phyloP scores from a whole-genome alignment of 768 basidiomycete genomes.

The Tylopilus rubrobrunneus region DNA sequence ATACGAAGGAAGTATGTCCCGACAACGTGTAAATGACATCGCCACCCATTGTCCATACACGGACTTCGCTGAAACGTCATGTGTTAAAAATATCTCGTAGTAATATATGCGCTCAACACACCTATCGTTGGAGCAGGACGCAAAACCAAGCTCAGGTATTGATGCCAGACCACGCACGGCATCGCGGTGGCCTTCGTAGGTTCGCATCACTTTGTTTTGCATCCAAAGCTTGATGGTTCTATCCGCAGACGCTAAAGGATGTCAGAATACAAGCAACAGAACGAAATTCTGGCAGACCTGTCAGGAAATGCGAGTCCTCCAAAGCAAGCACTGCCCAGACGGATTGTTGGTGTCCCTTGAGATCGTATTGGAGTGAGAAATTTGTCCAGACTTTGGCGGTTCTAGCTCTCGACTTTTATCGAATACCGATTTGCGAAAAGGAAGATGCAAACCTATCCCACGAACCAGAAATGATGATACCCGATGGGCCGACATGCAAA shows the following conservation, averaged over 20 bases:
- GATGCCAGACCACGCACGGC: conserved; percentile 84
- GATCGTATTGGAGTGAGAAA: conserved; percentile 64
- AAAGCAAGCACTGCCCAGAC: conserved; percentile 91
- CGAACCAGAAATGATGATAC: conserved; percentile 86
- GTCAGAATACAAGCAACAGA: conserved; percentile 3
- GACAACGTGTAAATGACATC: conserved; percentile 75
- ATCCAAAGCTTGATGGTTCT: conserved; percentile 90
- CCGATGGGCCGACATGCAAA: conserved; percentile 63
- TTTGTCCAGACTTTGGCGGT: conserved; percentile 94
- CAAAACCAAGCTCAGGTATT: conserved; percentile 86
- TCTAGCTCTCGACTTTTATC: conserved; percentile 39
- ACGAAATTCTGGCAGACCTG: conserved; percentile 49
- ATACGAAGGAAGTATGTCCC: conserved; percentile 97
- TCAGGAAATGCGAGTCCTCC: conserved; percentile 72
- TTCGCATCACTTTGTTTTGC: conserved; percentile 67
- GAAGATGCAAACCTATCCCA: conserved; percentile 81
- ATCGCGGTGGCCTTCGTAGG: conserved; percentile 84
- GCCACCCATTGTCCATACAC: conserved; percentile 85
- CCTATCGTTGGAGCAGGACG: conserved; percentile 95
- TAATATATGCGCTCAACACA: conserved; percentile 26
- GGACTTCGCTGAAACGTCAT: conserved; percentile 64
- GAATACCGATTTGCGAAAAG: neutral
- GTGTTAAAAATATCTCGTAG: neutral
- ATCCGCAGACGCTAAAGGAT: conserved; percentile 80
- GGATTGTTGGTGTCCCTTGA: conserved; percentile 84